Evolutionary conservation across 2,329 filamentous ascomycete species (phyloP).

Genomic region (Westerdykella aurantiaca): DNA sequence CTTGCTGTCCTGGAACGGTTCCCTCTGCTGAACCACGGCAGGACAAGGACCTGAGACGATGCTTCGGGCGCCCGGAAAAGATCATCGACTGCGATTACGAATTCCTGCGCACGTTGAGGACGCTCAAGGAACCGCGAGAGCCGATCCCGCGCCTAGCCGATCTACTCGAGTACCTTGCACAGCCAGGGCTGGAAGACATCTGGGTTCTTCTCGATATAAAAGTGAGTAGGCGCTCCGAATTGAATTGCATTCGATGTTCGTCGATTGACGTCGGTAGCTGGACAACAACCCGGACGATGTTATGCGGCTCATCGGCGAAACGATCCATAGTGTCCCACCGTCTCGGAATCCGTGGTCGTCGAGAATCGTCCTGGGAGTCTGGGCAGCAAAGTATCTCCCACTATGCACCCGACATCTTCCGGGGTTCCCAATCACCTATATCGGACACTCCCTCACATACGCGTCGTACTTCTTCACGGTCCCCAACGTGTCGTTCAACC

Average conservation of each 20-base stretch:
- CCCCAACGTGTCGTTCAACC: conserved; percentile 70
- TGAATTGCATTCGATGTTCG: neutral
- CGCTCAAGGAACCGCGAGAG: conserved; percentile 60
- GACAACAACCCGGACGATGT: conserved; percentile 66
- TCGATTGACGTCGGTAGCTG: conserved; percentile 41
- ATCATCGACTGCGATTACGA: conserved; percentile 73
- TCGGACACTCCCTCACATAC: conserved; percentile 61
- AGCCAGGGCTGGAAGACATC: conserved; percentile 58
- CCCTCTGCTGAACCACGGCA: conserved; percentile 31
- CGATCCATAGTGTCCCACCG: conserved; percentile 50
- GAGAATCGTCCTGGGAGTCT: conserved; percentile 73
- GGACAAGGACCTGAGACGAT: conserved; percentile 72
- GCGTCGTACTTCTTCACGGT: conserved; percentile 64
- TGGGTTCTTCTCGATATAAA: conserved; percentile 91
- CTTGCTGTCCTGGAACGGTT: neutral
- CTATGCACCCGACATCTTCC: conserved; percentile 59
- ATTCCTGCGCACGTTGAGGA: conserved; percentile 63
- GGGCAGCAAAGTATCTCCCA: conserved; percentile 69
- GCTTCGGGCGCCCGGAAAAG: conserved; percentile 68
- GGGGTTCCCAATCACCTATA: conserved; percentile 59
- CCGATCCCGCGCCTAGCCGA: conserved; percentile 70
- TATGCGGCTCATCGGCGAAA: conserved; percentile 61
- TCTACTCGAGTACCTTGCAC: conserved; percentile 64
- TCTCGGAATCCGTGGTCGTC: conserved; percentile 58
- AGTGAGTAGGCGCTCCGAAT: conserved; percentile 45